Evolutionary conservation across 805 yeast genomes (phyloP).

Genomic region (Vanderwaltozyma verrucispora): DNA sequence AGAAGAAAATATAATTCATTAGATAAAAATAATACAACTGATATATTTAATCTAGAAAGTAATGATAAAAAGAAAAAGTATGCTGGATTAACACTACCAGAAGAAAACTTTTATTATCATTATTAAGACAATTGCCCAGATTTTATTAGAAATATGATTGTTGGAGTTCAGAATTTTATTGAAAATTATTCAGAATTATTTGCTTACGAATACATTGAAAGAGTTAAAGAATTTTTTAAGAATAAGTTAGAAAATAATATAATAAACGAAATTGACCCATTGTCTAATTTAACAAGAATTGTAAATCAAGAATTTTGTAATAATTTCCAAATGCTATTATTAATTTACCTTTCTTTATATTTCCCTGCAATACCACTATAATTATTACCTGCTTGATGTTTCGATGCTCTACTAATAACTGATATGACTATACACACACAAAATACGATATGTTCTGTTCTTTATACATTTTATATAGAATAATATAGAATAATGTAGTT

Average conservation of each 20-base stretch:
- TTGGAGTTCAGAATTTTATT: slow-evolving; percentile 9
- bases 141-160: background rate
- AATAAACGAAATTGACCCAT: too few relatives aligned
- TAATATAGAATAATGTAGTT: too few relatives aligned
- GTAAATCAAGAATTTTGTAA: too few relatives aligned
- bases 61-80: slow-evolving; percentile 38
- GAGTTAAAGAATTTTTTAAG: slow-evolving; percentile 7
- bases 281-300: too few relatives aligned
- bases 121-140: background rate
- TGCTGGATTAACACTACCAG: slow-evolving; percentile 15
- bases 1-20: slow-evolving; percentile 42
- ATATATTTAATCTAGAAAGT: slow-evolving; percentile 34
- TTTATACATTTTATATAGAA: too few relatives aligned
- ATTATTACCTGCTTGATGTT: too few relatives aligned
- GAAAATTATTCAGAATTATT: slow-evolving; percentile 15
- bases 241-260: background rate
- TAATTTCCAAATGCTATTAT: too few relatives aligned
- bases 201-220: slow-evolving; percentile 16
- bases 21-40: slow-evolving; percentile 16
- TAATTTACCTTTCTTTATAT: too few relatives aligned
- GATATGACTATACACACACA: too few relatives aligned
- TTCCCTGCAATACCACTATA: too few relatives aligned
- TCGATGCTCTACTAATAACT: too few relatives aligned
- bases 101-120: background rate
- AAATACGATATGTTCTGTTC: too few relatives aligned